phyloP scores from a whole-genome alignment of 73 alveolate species.

The Paramecium tetraurelia region DNA sequence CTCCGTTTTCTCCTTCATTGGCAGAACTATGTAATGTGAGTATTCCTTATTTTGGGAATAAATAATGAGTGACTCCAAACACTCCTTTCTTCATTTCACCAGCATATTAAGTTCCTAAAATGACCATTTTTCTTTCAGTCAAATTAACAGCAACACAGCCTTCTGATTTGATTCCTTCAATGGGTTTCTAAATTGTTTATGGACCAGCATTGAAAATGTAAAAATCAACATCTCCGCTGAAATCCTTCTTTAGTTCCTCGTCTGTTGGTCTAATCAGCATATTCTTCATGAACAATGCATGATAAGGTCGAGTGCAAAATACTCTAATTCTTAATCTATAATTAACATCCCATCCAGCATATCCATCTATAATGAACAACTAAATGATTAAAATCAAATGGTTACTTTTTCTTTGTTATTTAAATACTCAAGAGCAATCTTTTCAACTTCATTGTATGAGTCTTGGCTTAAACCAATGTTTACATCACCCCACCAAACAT shows the following conservation, averaged over 20 bases:
- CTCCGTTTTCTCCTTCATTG: conserved; percentile 85
- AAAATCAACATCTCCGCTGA: conserved; percentile 66
- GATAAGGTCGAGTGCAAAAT: conserved; percentile 86
- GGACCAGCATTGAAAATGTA: conserved; percentile 91
- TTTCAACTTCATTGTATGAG: conserved; percentile 70
- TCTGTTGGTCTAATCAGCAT: conserved; percentile 89
- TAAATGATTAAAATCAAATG: background rate
- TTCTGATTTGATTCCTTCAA: conserved; percentile 78
- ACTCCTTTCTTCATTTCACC: conserved; percentile 98
- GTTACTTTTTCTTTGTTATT: conserved; percentile 67
- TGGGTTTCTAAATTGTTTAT: conserved; percentile 79
- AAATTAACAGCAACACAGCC: conserved; percentile 87
- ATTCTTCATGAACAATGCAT: conserved; percentile 96
- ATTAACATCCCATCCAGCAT: conserved; percentile 96
- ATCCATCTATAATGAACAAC: conserved; percentile 87
- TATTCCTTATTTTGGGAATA: conserved; percentile 85
- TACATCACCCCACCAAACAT: conserved; percentile 89
- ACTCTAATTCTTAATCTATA: conserved; percentile 84
- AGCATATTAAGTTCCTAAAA: conserved; percentile 95
- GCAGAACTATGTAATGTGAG: conserved; percentile 95
- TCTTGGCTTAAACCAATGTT: conserved; percentile 76
- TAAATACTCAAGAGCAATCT: conserved; percentile 77
- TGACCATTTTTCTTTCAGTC: conserved; percentile 78
- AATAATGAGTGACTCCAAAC: conserved; percentile 90
- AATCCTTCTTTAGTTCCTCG: conserved; percentile 63